A percentile compares a stretch with the other conserved stretches of the same genome.
These are phyloP conservation scores for Cyberlindnera maclurae DNA, from an alignment of 805 yeast genomes.

Conservation along the genomic window DNA sequence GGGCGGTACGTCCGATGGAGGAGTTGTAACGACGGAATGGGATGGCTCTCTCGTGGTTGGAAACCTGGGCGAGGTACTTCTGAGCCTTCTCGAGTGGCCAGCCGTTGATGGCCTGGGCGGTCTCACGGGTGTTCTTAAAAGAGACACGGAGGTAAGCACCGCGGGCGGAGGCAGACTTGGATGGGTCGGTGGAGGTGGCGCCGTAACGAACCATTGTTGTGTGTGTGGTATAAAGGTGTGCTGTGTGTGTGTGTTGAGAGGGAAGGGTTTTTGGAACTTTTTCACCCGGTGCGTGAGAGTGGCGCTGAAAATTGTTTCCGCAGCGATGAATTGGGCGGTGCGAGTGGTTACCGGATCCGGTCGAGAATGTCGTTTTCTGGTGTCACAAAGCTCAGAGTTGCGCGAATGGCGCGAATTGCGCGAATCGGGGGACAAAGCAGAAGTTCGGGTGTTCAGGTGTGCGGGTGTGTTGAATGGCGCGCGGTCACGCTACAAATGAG, in stretches of 20 bases:
- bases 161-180: constrained; percentile 98
- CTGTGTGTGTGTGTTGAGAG: constrained; percentile 1
- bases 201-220: constrained; percentile 95
- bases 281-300: background rate
- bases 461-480: no score
- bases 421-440: no score
- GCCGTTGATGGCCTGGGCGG: constrained; percentile 97
- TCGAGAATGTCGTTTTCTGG: no score
- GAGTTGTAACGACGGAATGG: constrained; percentile 98
- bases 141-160: constrained; percentile 99
- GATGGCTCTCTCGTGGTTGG: constrained; percentile 98
- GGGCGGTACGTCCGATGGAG: constrained; percentile 98
- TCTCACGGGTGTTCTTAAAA: constrained; percentile 99
- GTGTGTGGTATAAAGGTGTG: constrained; percentile 3
- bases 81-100: constrained; percentile 97
- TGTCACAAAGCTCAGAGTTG: no score
- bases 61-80: constrained; percentile 89
- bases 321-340: no score
- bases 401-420: no score
- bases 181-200: constrained; percentile 98
- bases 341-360: no score
- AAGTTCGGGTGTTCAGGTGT: no score
- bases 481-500: no score
- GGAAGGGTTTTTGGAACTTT: constrained; percentile 5
- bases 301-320: background rate